Conservation (phyloP, 768 basidiomycete species). For the Hemileccinum rubropunctum region DNA sequence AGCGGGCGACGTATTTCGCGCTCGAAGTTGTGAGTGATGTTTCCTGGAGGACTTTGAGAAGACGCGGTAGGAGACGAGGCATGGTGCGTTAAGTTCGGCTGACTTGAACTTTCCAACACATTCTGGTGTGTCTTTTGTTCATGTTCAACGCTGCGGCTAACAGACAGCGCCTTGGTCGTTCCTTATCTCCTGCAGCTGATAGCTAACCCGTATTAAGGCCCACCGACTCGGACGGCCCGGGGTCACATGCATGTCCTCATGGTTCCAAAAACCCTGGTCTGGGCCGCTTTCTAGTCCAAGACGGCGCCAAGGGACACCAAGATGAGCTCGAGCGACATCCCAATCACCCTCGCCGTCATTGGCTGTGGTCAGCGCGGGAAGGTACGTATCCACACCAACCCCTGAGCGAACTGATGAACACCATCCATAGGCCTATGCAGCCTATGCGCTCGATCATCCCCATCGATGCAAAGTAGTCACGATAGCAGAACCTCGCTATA, state of each 20-base stretch:
- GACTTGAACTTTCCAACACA: background rate
- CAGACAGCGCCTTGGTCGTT: no score
- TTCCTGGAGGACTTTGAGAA: slow-evolving; percentile 42
- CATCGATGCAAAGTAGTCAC: slow-evolving; percentile 73
- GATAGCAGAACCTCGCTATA: slow-evolving; percentile 78
- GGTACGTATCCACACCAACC: slow-evolving; percentile 37
- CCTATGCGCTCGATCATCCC: slow-evolving; percentile 59
- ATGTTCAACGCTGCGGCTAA: no score
- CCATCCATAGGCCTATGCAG: slow-evolving; percentile 52
- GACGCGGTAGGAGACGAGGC: slow-evolving; percentile 72
- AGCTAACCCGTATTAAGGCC: no score
- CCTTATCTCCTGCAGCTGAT: no score
- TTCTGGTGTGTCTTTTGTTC: no score
- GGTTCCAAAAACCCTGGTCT: no score
- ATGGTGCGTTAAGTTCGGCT: slow-evolving; percentile 38
- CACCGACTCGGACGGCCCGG: no score
- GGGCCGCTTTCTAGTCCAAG: no score
- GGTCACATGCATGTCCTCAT: no score
- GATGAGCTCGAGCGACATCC: slow-evolving; percentile 23
- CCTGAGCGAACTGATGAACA: background rate
- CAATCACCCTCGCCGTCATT: slow-evolving; percentile 71
- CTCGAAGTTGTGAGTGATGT: slow-evolving; percentile 12
- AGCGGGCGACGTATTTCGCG: slow-evolving; percentile 11
- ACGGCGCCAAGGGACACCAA: slow-evolving; percentile 6
- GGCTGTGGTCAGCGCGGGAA: slow-evolving; percentile 84